Conservation (phyloP, 345 rosid genomes). For the Eucalyptus pauciflora region DNA sequence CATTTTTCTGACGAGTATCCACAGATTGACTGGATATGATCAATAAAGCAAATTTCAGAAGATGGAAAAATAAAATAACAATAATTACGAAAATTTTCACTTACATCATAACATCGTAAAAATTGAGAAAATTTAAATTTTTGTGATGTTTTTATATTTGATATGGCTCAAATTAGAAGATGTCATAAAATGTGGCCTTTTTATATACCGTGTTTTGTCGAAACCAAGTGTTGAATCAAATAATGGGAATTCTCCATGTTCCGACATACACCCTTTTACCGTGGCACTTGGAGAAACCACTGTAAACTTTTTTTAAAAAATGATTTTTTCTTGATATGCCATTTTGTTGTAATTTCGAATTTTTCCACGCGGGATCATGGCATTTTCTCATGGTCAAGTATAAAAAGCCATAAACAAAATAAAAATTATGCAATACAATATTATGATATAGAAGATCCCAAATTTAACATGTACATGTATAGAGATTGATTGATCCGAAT, state of each 20-base stretch:
- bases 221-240: background rate
- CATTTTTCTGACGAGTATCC: accelerated
- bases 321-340: background rate
- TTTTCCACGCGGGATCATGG: background rate
- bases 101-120: background rate
- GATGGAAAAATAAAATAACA: background rate
- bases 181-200: background rate
- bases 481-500: background rate
- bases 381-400: background rate
- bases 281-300: background rate
- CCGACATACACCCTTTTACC: accelerated
- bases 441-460: background rate
- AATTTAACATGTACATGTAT: background rate
- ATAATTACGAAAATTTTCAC: background rate
- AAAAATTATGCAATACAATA: background rate
- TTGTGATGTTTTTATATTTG: background rate
- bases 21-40: accelerated
- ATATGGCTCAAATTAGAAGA: background rate
- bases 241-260: background rate
- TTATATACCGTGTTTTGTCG: background rate
- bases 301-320: background rate
- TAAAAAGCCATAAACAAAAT: background rate
- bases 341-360: background rate
- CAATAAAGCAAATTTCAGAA: background rate
- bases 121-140: background rate